phyloP scores from a whole-genome alignment of 805 yeast species.

The Candida ponderosae region DNA sequence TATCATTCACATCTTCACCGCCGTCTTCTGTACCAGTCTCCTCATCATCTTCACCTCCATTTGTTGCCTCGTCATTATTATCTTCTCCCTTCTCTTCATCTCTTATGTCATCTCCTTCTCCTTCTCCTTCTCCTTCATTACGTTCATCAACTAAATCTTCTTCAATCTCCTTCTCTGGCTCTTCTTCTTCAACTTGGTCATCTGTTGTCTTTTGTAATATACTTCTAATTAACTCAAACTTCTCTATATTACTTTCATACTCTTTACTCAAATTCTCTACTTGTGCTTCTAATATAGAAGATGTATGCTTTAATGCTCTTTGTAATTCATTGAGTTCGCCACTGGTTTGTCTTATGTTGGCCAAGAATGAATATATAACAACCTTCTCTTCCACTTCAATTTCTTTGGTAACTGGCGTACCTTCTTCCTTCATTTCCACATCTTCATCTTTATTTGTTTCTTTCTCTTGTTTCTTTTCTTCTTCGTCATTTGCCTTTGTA shows the following conservation, averaged over 20 bases:
- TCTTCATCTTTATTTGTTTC: background rate
- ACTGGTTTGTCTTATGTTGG: background rate
- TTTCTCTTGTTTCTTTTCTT: background rate
- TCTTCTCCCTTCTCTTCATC: slow-evolving; percentile 1
- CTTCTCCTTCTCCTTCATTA: background rate
- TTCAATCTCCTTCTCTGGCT: background rate
- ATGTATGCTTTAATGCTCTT: background rate
- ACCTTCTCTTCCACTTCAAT: background rate
- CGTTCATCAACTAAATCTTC: slow-evolving; percentile 1
- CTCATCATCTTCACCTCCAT: background rate
- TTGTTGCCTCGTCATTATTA: background rate
- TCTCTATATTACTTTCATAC: background rate
- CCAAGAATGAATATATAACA: slow-evolving; percentile 1
- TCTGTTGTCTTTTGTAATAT: slow-evolving; percentile 1
- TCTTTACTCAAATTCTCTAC: too few relatives aligned
- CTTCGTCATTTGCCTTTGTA: background rate
- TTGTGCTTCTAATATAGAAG: background rate
- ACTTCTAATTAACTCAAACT: slow-evolving; percentile 5
- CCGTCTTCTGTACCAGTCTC: background rate
- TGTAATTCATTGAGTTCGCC: slow-evolving; percentile 1
- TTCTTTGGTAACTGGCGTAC: background rate
- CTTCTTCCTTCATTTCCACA: background rate
- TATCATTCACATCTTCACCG: background rate
- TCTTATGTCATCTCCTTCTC: background rate
- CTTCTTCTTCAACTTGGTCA: slow-evolving; percentile 1